Evolutionary conservation across 352 stramenopile species (phyloP).

Genomic region (Phytophthora colocasiae): DNA sequence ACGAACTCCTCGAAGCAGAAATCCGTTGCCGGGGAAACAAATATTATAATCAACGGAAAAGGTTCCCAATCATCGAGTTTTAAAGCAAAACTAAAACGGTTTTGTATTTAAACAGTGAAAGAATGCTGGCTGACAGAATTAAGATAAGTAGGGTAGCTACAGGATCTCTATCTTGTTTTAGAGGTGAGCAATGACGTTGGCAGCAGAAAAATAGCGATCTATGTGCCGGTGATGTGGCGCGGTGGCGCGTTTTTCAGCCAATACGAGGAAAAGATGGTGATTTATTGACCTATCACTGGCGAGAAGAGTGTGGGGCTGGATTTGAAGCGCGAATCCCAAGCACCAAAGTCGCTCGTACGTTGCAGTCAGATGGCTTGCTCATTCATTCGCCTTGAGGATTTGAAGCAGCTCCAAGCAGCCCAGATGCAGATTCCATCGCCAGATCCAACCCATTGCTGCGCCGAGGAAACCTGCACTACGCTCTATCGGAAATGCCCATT

Average conservation of each 20-base stretch:
- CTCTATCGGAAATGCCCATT: too few relatives aligned
- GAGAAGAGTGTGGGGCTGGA: conserved; percentile 3
- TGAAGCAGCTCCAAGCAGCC: conserved; percentile 12
- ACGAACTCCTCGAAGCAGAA: conserved; percentile 22
- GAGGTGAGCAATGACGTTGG: background rate
- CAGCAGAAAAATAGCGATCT: conserved; percentile 24
- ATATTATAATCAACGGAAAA: too few relatives aligned
- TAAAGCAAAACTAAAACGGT: background rate
- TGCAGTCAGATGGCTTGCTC: conserved; percentile 24
- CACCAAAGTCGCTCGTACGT: conserved; percentile 20
- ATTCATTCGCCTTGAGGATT: conserved; percentile 20
- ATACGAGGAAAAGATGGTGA: conserved; percentile 29
- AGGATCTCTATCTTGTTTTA: background rate
- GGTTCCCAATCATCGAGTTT: background rate
- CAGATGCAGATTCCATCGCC: background rate
- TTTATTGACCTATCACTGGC: background rate
- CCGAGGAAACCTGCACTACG: too few relatives aligned
- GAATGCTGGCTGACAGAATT: too few relatives aligned
- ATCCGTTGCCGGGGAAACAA: background rate
- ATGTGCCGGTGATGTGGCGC: conserved; percentile 24
- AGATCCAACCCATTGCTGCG: too few relatives aligned
- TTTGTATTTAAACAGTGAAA: too few relatives aligned
- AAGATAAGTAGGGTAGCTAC: background rate
- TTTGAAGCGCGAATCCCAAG: conserved; percentile 18
- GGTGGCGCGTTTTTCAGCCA: conserved; percentile 17